phyloP scores from a whole-genome alignment of 2,329 filamentous ascomycete species.

The Alternaria triticimaculans region DNA sequence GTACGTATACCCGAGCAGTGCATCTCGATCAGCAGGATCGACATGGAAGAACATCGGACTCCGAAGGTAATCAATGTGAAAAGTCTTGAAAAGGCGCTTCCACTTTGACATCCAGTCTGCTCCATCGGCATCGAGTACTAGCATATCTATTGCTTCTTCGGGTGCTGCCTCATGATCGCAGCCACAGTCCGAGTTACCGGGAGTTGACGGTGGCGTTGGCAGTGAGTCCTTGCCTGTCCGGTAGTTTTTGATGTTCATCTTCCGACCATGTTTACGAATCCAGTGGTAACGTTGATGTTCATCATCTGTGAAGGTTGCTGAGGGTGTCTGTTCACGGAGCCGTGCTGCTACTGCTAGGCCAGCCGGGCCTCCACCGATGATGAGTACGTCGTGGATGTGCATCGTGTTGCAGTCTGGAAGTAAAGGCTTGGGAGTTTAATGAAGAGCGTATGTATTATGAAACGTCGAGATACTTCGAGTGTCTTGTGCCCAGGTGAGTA shows the following conservation, averaged over 20 bases:
- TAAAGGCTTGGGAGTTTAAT: neutral
- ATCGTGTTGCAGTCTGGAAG: conserved; percentile 8
- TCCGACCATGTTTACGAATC: conserved; percentile 69
- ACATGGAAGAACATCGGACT: conserved; percentile 86
- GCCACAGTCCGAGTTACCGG: conserved; percentile 24
- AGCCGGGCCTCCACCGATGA: conserved; percentile 75
- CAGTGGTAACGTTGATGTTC: conserved; percentile 83
- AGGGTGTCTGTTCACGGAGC: conserved; percentile 74
- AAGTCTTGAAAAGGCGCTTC: conserved; percentile 71
- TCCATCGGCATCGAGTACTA: conserved; percentile 72
- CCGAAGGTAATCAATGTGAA: conserved; percentile 74
- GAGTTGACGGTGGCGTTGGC: conserved; percentile 33
- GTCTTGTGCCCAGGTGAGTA: conserved; percentile 13
- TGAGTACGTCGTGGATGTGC: conserved; percentile 68
- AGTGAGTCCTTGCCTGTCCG: conserved; percentile 50
- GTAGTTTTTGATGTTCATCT: conserved; percentile 64
- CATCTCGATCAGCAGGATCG: conserved; percentile 77
- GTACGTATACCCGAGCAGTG: conserved; percentile 72
- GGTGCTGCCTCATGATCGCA: conserved; percentile 9
- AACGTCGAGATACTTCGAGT: neutral
- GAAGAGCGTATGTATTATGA: neutral
- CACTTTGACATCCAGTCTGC: conserved; percentile 73
- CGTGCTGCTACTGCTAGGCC: conserved; percentile 77
- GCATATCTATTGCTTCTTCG: conserved; percentile 31
- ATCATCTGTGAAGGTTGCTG: conserved; percentile 81